A percentile compares a stretch with the other conserved stretches of the same genome.
These are phyloP conservation scores for Nakazawaea siamensis DNA, from an alignment of 805 yeast genomes.

Conservation along the genomic window DNA sequence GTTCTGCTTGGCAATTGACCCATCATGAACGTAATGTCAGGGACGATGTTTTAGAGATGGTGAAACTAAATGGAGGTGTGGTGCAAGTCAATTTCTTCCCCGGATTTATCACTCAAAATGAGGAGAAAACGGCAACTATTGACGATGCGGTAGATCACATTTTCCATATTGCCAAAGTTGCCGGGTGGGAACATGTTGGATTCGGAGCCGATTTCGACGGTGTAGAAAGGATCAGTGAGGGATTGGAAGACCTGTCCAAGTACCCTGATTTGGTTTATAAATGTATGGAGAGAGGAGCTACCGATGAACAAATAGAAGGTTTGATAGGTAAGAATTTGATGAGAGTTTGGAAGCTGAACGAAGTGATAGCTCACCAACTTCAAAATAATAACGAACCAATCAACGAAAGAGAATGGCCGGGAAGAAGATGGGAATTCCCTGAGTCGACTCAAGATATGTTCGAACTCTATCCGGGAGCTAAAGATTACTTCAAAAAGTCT, in stretches of 20 bases:
- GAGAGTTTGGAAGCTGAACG: conserved; percentile 31
- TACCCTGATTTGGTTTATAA: conserved; percentile 31
- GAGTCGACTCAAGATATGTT: conserved; percentile 23
- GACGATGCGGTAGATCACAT: conserved; percentile 36
- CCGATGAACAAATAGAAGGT: conserved; percentile 27
- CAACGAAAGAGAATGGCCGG: conserved; percentile 27
- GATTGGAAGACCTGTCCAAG: conserved; percentile 37
- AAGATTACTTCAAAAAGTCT: conserved; percentile 18
- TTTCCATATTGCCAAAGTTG: conserved; percentile 26
- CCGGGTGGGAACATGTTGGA: conserved; percentile 40
- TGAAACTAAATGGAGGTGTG: conserved; percentile 32
- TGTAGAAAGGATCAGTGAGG: conserved; percentile 32
- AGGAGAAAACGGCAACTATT: conserved; percentile 21
- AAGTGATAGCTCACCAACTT: conserved; percentile 15
- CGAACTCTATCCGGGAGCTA: conserved; percentile 27
- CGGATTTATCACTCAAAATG: conserved; percentile 19
- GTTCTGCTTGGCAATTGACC: conserved; percentile 28
- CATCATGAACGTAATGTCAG: conserved; percentile 32
- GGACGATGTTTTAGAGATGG: conserved; percentile 28
- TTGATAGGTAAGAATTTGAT: conserved; percentile 30
- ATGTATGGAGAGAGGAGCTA: conserved; percentile 24
- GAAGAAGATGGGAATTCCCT: conserved; percentile 26
- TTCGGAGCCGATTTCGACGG: conserved; percentile 41
- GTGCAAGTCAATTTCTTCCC: conserved; percentile 35
- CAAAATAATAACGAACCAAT: conserved; percentile 10